Evolutionary conservation across 768 basidiomycete species (phyloP).

Genomic region (Polyporus arcularius): DNA sequence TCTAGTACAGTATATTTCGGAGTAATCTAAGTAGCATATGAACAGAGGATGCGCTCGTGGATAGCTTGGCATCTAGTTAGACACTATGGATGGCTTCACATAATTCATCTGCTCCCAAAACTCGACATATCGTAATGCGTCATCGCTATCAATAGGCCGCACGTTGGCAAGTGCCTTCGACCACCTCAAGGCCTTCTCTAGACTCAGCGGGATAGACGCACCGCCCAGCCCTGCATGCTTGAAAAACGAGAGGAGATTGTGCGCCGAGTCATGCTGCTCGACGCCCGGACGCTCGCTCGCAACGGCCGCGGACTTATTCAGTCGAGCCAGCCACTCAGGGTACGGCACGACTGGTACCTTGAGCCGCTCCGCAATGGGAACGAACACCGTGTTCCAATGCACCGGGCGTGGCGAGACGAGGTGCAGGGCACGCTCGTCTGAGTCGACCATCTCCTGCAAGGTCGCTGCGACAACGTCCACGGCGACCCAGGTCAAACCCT

Average conservation of each 20-base stretch:
- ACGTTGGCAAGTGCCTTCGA: slow-evolving; percentile 12
- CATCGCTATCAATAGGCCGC: slow-evolving; percentile 12
- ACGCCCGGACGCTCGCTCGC: slow-evolving; percentile 6
- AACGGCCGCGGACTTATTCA: slow-evolving; percentile 15
- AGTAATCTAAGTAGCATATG: no score
- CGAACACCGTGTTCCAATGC: slow-evolving; percentile 22
- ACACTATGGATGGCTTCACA: neutral
- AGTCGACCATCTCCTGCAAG: slow-evolving; percentile 17
- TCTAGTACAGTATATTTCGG: no score
- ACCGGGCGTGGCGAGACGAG: slow-evolving; percentile 29
- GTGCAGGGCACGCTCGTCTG: slow-evolving; percentile 28
- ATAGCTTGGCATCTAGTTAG: no score
- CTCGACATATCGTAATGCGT: slow-evolving; percentile 17
- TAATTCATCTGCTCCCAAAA: slow-evolving; percentile 16
- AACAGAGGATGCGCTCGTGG: no score
- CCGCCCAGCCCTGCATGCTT: slow-evolving; percentile 18
- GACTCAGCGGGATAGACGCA: slow-evolving; percentile 14
- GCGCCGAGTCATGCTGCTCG: slow-evolving; percentile 14
- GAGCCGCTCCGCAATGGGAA: slow-evolving; percentile 20
- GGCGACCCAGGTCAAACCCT: slow-evolving; percentile 19
- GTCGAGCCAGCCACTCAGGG: slow-evolving; percentile 25
- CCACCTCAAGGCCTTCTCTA: slow-evolving; percentile 6
- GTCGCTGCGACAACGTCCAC: slow-evolving; percentile 18
- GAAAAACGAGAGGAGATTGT: slow-evolving; percentile 15
- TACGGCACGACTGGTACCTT: slow-evolving; percentile 24